Base-by-base conservation (phyloP, 1,139 yeast genomes). In the Candida labiduridarum region DNA sequence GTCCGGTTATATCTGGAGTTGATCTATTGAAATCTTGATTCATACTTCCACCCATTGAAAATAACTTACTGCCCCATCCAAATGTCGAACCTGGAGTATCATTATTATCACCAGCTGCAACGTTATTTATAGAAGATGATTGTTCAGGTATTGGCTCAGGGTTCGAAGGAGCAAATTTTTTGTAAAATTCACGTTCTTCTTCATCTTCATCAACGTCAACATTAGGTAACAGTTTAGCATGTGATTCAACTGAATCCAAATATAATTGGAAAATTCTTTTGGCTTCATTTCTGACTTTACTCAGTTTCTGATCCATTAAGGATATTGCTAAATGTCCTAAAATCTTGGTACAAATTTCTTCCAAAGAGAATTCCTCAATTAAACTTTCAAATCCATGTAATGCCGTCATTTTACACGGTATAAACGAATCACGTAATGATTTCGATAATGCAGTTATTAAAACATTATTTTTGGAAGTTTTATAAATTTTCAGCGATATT, bases 291-390 rank as follows among this genome's bases (percentile, higher is more conserved):
- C 98, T 75, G 1, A 92, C 94, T 49, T 81, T 78, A n/a, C 56
- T 55, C 1, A 82, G 76, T 50, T 86, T 85, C 50, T 75, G 79
- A 64, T 94, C 99, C 67, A 94, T 78, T 52, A 94, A 72, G 0
- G 94, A 83, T 1, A 95, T 89, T 0, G 96, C 92, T 52, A 94
- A 79, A 6, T 91, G 90, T 0, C 96, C 95, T 53, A 94, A 68
- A n/a, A 92, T 80, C 62, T 87, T 89, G 34, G 85, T 82, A 54
- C 96, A 89, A 50, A 91, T 85, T 48, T 91, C 88, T 27, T 83
- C 88, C 2, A 91, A 84, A 0, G 87, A 72, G 60, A 91, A 91
- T 46, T 79, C 82, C 8, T 84, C 85, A 29, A 85, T 72, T 19
- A 89, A 79, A 12, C 79, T 74, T 45, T 80, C 82, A 55, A 94